Evolutionary conservation across 371 early-diverging fungal genomes (phyloP).

Genomic region (Haplosporangium sp.): DNA sequence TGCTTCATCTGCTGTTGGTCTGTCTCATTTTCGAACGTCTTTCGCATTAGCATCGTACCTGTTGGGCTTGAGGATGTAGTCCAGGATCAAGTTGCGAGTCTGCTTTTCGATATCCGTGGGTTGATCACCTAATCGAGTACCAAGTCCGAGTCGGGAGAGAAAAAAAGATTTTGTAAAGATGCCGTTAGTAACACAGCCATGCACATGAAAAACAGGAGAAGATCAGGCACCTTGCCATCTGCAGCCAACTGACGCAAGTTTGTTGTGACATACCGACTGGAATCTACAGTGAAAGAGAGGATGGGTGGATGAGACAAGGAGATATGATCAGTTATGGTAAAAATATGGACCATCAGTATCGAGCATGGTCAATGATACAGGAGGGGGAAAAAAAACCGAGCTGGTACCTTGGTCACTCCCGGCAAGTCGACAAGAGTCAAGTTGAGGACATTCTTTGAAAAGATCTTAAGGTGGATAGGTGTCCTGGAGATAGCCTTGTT

Average conservation of each 20-base stretch:
- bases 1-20: background rate
- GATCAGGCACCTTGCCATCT: constrained; percentile 2
- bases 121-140: constrained; percentile 35
- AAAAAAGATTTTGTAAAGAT: background rate
- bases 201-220: constrained; percentile 2
- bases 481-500: constrained; percentile 90
- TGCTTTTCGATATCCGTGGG: constrained; percentile 87
- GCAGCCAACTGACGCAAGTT: background rate
- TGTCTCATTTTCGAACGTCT: too few species aligned
- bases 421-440: constrained; percentile 95
- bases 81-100: constrained; percentile 84
- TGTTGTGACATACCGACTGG: constrained; percentile 57
- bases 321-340: background rate
- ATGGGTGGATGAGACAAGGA: background rate
- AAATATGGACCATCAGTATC: background rate
- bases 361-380: background rate
- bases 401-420: constrained; percentile 86
- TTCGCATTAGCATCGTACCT: constrained; percentile 56
- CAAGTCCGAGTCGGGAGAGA: constrained; percentile 3
- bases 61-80: constrained; percentile 90
- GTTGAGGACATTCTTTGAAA: constrained; percentile 87
- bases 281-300: constrained; percentile 34
- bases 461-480: constrained; percentile 92
- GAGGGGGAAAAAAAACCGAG: background rate
- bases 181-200: background rate